Evolutionary conservation across 169 alveolate genomes (phyloP), one percentile per base, ranked within the genome.

Genomic region (Cryptosporidium bovis): DNA sequence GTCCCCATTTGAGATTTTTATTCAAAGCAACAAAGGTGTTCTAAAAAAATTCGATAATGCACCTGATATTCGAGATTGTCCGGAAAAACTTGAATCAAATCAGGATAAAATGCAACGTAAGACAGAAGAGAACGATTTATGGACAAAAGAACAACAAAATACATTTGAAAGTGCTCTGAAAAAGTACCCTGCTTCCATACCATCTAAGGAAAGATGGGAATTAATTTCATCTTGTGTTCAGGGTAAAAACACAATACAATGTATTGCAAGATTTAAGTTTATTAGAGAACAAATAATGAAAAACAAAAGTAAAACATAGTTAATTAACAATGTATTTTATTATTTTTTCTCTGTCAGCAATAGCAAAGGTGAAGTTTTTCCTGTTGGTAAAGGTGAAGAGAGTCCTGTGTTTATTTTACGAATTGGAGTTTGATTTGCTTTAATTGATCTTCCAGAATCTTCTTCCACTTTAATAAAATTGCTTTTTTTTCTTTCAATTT

Each of bases 131-230:
- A 83, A 53, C 53, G 90, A 71, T 33, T 65, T 90, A 13, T 93
- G 96, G 96, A 93, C 92, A 34, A 85, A 91, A 33, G 94, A 92
- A 27, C 94, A 93, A 82, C 96, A 93, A 91, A 55, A 77, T 66
- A 82, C 83, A 60, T 83, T 94, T 34, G 97, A 94, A 90, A 89
- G 65, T 33, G 95, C 96, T 29, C 62, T 94, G 44, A 91, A 89
- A 77, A 91, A 94, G 82, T 95, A 93, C 20, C 91, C 96, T 16
- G 85, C 95, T 27, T 85, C 93, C 31, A 83, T 93, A 15, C 94
- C 94, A 13, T 69, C 92, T 36, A 93, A 92, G 51, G 93, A 92
- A 84, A 82, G 97, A 82, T 94, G 97, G 97, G 84, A 92, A 50
- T 85, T 90, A 89, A 94, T 94, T 65, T 91, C 97, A n/a, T 82